Base-by-base conservation (phyloP, 1,284 basidiomycete genomes). In the Thelephora terrestris region DNA sequence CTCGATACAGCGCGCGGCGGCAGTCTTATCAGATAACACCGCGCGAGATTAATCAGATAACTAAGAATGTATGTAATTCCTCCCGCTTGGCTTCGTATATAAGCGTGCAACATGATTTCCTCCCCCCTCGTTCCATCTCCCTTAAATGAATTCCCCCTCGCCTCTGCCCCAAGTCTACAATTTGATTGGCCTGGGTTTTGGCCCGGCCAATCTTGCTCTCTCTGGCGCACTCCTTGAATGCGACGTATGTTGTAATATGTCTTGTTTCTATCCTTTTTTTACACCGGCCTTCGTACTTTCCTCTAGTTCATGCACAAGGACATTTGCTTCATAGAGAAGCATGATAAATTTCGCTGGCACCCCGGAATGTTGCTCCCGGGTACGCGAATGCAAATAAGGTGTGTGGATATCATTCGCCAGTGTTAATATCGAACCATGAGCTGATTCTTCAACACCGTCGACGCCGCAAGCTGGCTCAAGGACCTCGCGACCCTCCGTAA, bases 1-100 rank as follows among this genome's bases (percentile, higher is more conserved):
- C 69, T 97, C 46, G 68, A 69, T 21, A 80, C 78, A 40, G 92
- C 91, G 34, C 74, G 91, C 71, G 72, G 51, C 79, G 74, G 20
- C 76, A 74, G 58, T 32, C 29, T 32, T 10, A 32, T 32, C 29
- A 27, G 25, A 27, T 27, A 27, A 27, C 25, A 27, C 25, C 25
- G 25, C 4, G 25, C 9, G 9, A 27, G n/a, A n/a, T n/a, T 27
- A 27, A 27, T 27, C 25, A 32, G 29, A 32, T 32, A 32, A 32
- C n/a, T n/a, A n/a, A n/a, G n/a, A n/a, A n/a, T n/a, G n/a, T n/a
- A n/a, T n/a, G n/a, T 32, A 12, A 32, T 32, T 32, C 29, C 12
- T 32, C 29, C 9, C 7, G 29, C 29, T 32, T 32, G 29, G 6
- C 9, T 32, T 14, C 3, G 7, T 32, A 32, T 14, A 32, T 32